A percentile compares a stretch with the other conserved stretches of the same genome.
Conservation (phyloP, 768 basidiomycete species). For the Macrocybe gigantea region DNA sequence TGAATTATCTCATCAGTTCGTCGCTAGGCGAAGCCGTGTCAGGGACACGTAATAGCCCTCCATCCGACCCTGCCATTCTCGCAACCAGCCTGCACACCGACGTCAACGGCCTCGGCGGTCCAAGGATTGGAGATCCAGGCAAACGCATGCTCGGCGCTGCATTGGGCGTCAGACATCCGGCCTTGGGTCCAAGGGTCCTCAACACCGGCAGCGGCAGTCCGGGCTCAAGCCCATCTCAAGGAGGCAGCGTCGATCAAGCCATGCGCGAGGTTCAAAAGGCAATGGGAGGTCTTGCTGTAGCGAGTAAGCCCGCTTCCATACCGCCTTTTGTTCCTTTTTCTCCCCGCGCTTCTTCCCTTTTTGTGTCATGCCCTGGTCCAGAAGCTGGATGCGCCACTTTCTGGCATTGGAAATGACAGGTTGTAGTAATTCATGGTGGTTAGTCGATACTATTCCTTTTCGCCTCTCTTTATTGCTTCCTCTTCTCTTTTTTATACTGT, state of each 20-base stretch:
- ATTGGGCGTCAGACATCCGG: constrained; percentile 77
- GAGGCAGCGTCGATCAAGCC: constrained; percentile 44
- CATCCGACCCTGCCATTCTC: constrained; percentile 66
- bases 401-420: too few species aligned
- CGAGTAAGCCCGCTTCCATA: constrained; percentile 44
- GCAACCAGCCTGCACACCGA: constrained; percentile 47
- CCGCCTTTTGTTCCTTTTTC: constrained; percentile 5
- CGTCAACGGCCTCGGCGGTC: constrained; percentile 40
- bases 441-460: too few species aligned
- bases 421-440: too few species aligned
- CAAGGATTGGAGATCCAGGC: constrained; percentile 82
- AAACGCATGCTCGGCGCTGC: constrained; percentile 88
- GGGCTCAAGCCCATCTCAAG: constrained; percentile 32
- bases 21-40: constrained; percentile 54
- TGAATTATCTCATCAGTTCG: constrained; percentile 80
- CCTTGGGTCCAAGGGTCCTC: constrained; percentile 56
- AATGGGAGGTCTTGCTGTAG: constrained; percentile 69
- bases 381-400: too few species aligned
- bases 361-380: too few species aligned
- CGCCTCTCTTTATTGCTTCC: neutral
- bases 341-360: neutral
- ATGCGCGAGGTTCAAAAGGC: constrained; percentile 70
- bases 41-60: constrained; percentile 28
- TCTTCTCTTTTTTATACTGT: neutral
- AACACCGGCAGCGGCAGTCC: constrained; percentile 31